phyloP scores from a whole-genome alignment of 2,329 filamentous ascomycete species.

The Phaeoacremonium minimum region DNA sequence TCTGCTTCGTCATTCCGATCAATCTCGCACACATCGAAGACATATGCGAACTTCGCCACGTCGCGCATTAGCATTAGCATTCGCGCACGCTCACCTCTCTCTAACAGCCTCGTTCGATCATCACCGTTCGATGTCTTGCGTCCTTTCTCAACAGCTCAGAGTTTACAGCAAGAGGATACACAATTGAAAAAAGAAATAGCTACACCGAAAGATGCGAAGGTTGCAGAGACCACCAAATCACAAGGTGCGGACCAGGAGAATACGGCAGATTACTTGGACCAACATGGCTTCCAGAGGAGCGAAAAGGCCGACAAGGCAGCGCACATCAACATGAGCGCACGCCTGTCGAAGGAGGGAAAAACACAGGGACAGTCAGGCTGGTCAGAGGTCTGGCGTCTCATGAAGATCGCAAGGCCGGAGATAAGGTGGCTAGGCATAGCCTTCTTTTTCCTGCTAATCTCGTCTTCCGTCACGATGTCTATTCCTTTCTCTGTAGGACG shows the following conservation, averaged over 20 bases:
- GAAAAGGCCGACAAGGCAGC: constrained; percentile 80
- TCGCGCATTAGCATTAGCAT: constrained; percentile 7
- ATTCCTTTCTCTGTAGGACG: constrained; percentile 96
- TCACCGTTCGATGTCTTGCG: constrained; percentile 14
- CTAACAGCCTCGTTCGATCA: constrained; percentile 10
- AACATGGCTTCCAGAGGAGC: constrained; percentile 54
- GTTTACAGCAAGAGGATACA: constrained; percentile 10
- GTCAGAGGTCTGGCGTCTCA: constrained; percentile 79
- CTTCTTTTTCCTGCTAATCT: constrained; percentile 81
- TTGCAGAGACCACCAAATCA: constrained; percentile 5
- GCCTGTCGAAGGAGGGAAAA: constrained; percentile 78
- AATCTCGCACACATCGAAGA: constrained; percentile 3
- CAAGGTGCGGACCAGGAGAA: constrained; percentile 19
- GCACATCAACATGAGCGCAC: constrained; percentile 84
- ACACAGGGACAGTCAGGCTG: constrained; percentile 46
- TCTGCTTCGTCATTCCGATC: background rate
- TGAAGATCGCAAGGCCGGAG: constrained; percentile 88
- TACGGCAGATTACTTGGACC: constrained; percentile 20
- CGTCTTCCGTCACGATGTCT: constrained; percentile 90
- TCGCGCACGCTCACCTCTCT: no score
- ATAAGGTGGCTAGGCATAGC: constrained; percentile 71
- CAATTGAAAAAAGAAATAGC: constrained; percentile 7
- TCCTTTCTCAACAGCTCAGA: constrained; percentile 16
- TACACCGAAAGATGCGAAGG: constrained; percentile 5
- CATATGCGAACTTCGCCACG: constrained; percentile 1